Percentiles rank a stretch among this genome's conserved stretches.
phyloP scores from a whole-genome alignment of 2,329 filamentous ascomycete genomes.

The Colletotrichum paranaense region DNA sequence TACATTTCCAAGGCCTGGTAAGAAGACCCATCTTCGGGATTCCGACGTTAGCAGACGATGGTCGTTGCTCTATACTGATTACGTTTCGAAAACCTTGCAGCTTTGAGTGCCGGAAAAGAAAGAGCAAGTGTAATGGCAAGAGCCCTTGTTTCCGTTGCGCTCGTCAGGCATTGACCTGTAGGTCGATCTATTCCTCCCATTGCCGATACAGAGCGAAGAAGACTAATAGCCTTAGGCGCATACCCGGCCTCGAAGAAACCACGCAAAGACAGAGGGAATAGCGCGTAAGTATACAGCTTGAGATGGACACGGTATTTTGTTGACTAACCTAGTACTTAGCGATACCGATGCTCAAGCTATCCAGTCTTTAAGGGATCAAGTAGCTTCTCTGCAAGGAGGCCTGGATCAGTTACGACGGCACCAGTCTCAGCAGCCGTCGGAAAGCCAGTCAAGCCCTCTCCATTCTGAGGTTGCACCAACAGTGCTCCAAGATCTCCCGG shows the following conservation, averaged over 20 bases:
- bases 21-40: not conserved
- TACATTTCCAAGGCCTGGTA: conserved; percentile 34
- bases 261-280: not conserved
- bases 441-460: not conserved
- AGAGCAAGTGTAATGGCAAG: conserved; percentile 33
- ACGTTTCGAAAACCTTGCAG: not conserved
- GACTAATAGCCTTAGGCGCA: conserved; percentile 3
- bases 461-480: not conserved
- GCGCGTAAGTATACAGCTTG: not conserved
- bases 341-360: conserved; percentile 8
- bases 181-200: not conserved
- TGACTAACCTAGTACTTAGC: not conserved
- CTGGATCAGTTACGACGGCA: conserved; percentile 4
- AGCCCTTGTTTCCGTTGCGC: conserved; percentile 27
- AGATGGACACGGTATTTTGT: not conserved
- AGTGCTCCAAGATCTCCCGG: not conserved
- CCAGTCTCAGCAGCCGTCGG: not conserved
- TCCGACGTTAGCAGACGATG: not conserved
- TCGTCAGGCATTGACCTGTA: conserved; percentile 27
- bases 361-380: conserved; percentile 18
- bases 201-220: not conserved
- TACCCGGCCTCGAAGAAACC: conserved; percentile 24
- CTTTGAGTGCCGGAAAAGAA: conserved; percentile 27
- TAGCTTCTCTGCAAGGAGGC: conserved; percentile 12
- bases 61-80: not conserved